Conservation (phyloP, 805 yeast species). For the Ogataea nonfermentans region DNA sequence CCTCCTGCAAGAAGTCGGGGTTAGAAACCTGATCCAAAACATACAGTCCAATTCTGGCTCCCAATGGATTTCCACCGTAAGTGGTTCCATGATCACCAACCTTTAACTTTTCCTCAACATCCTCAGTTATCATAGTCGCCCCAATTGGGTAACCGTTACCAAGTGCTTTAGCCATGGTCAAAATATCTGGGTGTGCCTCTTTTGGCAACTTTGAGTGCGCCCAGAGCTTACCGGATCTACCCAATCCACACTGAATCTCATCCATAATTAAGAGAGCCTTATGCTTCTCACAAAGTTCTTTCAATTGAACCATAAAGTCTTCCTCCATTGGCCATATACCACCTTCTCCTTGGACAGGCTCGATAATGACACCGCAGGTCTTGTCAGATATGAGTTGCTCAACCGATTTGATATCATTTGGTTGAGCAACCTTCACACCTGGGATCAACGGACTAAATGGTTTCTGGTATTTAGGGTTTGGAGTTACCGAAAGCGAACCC, state of each 20-base stretch:
- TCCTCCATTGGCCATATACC: slow-evolving; percentile 72
- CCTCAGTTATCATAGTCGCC: slow-evolving; percentile 84
- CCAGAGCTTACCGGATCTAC: slow-evolving; percentile 91
- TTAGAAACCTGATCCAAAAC: slow-evolving; percentile 70
- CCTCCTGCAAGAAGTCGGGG: slow-evolving; percentile 56
- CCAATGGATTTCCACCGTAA: slow-evolving; percentile 96
- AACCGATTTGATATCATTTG: slow-evolving; percentile 60
- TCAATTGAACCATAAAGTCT: slow-evolving; percentile 65
- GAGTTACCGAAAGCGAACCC: slow-evolving; percentile 91
- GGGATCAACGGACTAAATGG: slow-evolving; percentile 94
- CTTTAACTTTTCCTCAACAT: slow-evolving; percentile 65
- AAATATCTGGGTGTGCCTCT: slow-evolving; percentile 89
- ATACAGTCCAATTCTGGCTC: slow-evolving; percentile 73
- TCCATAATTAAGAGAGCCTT: slow-evolving; percentile 83
- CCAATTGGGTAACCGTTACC: slow-evolving; percentile 98
- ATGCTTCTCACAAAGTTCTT: slow-evolving; percentile 62
- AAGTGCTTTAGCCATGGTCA: slow-evolving; percentile 92
- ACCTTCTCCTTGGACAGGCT: slow-evolving; percentile 98
- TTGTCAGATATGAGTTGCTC: slow-evolving; percentile 53
- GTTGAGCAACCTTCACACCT: slow-evolving; percentile 69
- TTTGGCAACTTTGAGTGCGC: slow-evolving; percentile 75
- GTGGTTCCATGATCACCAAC: slow-evolving; percentile 99
- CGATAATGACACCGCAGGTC: slow-evolving; percentile 90
- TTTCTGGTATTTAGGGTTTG: slow-evolving; percentile 86
- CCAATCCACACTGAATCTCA: slow-evolving; percentile 96